Conservation (phyloP, 495 filamentous ascomycete species). For the Bombardia bombarda region DNA sequence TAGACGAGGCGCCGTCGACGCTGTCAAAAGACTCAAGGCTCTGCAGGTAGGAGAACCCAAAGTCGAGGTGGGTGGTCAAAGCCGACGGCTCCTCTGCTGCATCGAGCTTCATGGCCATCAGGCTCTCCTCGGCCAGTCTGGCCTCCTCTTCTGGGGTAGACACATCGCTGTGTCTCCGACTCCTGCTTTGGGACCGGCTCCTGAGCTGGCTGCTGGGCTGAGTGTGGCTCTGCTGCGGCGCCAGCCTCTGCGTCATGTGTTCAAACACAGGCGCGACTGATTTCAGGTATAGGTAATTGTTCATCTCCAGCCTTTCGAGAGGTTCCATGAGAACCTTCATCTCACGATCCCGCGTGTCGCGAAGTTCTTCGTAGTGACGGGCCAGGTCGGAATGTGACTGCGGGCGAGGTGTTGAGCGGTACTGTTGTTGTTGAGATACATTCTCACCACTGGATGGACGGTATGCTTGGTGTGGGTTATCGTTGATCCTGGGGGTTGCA, state of each 20-base stretch:
- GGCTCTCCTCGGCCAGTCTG: too few relatives aligned
- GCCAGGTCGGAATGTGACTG: slow-evolving; percentile 18
- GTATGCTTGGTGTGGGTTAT: neutral
- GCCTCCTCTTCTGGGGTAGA: too few relatives aligned
- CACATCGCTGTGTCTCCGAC: too few relatives aligned
- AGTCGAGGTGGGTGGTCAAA: too few relatives aligned
- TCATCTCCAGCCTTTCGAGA: slow-evolving; percentile 23
- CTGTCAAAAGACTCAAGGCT: neutral
- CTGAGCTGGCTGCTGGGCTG: too few relatives aligned
- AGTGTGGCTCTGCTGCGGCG: too few relatives aligned
- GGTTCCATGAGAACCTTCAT: slow-evolving; percentile 19
- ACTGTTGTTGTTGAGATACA: neutral
- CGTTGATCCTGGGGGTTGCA: too few relatives aligned
- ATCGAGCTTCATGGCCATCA: too few relatives aligned
- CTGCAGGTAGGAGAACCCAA: neutral
- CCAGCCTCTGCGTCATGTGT: slow-evolving; percentile 16
- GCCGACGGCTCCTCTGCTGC: neutral
- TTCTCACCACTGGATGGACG: neutral
- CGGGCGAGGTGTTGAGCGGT: slow-evolving; percentile 1
- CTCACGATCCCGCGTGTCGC: slow-evolving; percentile 23
- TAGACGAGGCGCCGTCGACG: neutral
- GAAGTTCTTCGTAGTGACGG: slow-evolving; percentile 23
- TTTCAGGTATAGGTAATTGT: slow-evolving; percentile 22
- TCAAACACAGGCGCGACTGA: slow-evolving; percentile 25
- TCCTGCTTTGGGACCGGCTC: too few relatives aligned